Evolutionary conservation across 345 rosid genomes (phyloP), one percentile per base, ranked within the genome.

Genomic region (Alliaria petiolata): DNA sequence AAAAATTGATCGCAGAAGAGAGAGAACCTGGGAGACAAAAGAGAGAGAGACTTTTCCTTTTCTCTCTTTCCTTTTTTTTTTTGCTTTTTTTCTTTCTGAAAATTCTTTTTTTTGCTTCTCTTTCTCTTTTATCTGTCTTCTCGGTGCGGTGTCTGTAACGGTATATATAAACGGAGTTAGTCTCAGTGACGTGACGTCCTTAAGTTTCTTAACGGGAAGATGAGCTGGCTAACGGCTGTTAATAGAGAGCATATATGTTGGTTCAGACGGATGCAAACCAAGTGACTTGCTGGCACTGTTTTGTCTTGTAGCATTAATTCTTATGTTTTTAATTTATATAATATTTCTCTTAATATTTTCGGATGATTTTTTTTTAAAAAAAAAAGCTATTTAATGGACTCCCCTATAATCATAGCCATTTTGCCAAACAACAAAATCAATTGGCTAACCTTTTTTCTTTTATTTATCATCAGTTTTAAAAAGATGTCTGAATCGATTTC

Each of bases 211-310:
- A 57, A 77, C 76, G 83, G 76, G 28, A 40, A 38, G 69, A 34
- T 76, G 80, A 79, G 81, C 83, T 85, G 88, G 85, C 85, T 62
- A 81, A 85, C 89, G 86, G 46, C 76, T 65, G 74, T 75, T 75
- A n/a, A 58, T 70, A 25, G 10, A 26, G 66, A 20, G 79, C 65
- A 51, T 63, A 62, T 30, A 52, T 54, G 80, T 80, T 79, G 84
- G 80, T 76, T 72, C 70, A 69, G 43, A 47, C 62, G 49, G 40
- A 73, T 62, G 81, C 83, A 78, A 66, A 51, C 57, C 76, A 67
- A 61, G 20, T 56, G 68, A 71, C 76, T 75, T 74, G 85, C 85
- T 84, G 88, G 81, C 85, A 51, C 76, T 83, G 67, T 78, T 85
- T 59, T 76, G 39, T 76, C 65, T 16, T 62, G 3, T 76, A 2